Percentiles rank a stretch among this genome's conserved stretches.
Conservation (phyloP, 305 asterid genomes). For the Fraxinus floribunda region DNA sequence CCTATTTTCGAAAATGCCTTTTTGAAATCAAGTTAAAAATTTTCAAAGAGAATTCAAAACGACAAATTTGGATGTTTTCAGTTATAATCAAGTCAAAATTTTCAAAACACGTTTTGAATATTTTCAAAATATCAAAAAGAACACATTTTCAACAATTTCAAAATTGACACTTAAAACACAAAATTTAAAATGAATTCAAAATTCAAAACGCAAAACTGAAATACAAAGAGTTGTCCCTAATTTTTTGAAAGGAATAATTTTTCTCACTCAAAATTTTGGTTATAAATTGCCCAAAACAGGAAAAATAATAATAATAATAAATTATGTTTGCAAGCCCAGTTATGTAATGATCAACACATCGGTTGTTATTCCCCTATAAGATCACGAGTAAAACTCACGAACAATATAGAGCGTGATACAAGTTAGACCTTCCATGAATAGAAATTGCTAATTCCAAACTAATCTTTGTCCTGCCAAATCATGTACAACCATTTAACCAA, state of each 20-base stretch:
- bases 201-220: no score
- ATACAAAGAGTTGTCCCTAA: no score
- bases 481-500: constrained; percentile 6
- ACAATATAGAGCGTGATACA: neutral
- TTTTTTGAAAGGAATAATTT: neutral
- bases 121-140: no score
- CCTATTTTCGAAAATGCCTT: no score
- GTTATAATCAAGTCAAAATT: no score
- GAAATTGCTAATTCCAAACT: constrained; percentile 39
- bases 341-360: constrained; percentile 18
- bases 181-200: no score
- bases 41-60: no score
- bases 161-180: no score
- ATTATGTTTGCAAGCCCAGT: constrained; percentile 22
- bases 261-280: neutral
- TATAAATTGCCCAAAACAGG: neutral
- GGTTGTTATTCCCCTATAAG: neutral
- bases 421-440: constrained; percentile 21
- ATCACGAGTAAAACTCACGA: neutral
- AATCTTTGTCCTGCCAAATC: constrained; percentile 37
- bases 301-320: neutral
- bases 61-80: no score
- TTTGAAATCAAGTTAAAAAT: no score
- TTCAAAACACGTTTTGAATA: no score
- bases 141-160: no score